Evolutionary conservation across 1,284 basidiomycete genomes (phyloP).

Genomic region (Cutaneotrichosporon mucoides): DNA sequence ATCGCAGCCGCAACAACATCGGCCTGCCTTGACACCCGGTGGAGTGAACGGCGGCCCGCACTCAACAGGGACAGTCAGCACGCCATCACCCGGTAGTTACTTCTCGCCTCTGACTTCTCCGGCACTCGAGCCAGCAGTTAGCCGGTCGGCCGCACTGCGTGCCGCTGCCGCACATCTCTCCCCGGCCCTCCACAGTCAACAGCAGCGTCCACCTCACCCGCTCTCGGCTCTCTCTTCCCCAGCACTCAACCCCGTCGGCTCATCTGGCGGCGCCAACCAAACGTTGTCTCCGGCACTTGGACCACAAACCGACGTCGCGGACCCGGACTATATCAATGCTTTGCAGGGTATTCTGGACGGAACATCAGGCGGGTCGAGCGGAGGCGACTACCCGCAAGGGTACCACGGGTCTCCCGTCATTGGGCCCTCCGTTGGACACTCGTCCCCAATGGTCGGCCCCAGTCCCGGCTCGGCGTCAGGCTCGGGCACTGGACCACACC

Average conservation of each 20-base stretch:
- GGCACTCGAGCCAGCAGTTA: constrained; percentile 52
- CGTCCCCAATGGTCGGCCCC: constrained; percentile 3
- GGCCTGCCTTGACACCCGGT: constrained; percentile 27
- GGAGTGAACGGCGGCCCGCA: constrained; percentile 5
- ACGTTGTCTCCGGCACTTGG: constrained; percentile 44
- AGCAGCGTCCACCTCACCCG: constrained; percentile 30
- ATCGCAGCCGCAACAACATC: neutral
- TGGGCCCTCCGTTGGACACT: neutral
- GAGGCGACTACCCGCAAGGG: neutral
- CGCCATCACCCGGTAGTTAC: constrained; percentile 46
- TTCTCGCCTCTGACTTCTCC: constrained; percentile 60
- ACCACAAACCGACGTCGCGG: constrained; percentile 36
- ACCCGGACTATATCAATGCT: constrained; percentile 40
- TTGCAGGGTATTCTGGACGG: constrained; percentile 35
- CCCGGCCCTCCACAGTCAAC: constrained; percentile 18
- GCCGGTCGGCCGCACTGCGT: constrained; percentile 23
- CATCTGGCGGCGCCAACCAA: constrained; percentile 44
- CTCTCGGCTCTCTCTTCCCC: constrained; percentile 41
- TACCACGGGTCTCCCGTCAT: constrained; percentile 16
- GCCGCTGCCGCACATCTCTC: constrained; percentile 25
- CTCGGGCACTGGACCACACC: constrained; percentile 37
- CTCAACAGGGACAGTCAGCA: constrained; percentile 17
- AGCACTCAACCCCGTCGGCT: constrained; percentile 41
- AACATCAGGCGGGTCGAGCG: neutral
- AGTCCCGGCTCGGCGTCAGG: neutral